These are phyloP conservation scores for Globisporangium cylindrosporum DNA, from an alignment of 352 stramenopile species.

Conservation along the genomic window DNA sequence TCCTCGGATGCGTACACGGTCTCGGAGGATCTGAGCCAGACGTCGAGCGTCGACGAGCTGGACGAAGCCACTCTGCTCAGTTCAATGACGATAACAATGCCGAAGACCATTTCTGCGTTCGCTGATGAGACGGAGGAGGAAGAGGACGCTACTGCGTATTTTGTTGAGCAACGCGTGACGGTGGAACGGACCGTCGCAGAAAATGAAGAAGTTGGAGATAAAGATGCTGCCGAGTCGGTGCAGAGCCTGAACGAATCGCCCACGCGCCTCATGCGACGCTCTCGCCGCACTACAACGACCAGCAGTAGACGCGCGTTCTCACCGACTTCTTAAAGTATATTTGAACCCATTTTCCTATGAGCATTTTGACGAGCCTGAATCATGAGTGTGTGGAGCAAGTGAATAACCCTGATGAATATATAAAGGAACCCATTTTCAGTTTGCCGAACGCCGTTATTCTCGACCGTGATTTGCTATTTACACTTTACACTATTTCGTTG, in stretches of 20 bases:
- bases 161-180: background rate
- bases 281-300: background rate
- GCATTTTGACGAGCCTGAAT: background rate
- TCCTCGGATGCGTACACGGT: background rate
- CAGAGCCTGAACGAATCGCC: background rate
- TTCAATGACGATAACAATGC: background rate
- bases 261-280: background rate
- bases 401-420: background rate
- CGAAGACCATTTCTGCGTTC: background rate
- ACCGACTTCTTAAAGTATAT: background rate
- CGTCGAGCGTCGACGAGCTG: background rate
- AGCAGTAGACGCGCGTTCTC: background rate
- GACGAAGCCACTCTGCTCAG: background rate
- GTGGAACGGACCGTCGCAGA: background rate
- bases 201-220: background rate
- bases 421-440: background rate
- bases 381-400: background rate
- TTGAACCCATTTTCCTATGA: background rate
- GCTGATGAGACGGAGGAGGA: background rate
- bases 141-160: background rate
- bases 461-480: slow-evolving; percentile 1
- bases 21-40: slow-evolving; percentile 3
- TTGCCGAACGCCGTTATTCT: background rate
- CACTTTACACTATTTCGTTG: background rate
- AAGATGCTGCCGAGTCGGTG: background rate